Evolutionary conservation across 2,329 filamentous ascomycete genomes (phyloP).

Genomic region (Madurella mycetomatis): DNA sequence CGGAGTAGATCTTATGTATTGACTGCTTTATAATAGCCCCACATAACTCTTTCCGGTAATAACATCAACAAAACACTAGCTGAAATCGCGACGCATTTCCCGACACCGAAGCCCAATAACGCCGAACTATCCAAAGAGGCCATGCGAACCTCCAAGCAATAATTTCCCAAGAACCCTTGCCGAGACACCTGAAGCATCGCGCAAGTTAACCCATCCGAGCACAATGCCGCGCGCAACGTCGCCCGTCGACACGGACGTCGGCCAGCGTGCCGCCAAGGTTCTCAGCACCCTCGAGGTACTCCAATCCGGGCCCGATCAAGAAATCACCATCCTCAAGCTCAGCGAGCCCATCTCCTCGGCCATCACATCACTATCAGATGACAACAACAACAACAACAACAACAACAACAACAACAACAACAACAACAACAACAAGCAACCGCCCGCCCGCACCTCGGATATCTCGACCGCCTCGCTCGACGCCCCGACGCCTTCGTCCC

Average conservation of each 20-base stretch:
- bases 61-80: no score
- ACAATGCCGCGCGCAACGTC: constrained; percentile 10
- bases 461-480: constrained; percentile 62
- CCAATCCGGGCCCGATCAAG: constrained; percentile 44
- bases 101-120: no score
- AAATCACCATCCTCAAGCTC: constrained; percentile 71
- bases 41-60: no score
- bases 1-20: no score
- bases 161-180: not conserved
- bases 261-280: constrained; percentile 34
- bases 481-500: constrained; percentile 66
- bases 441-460: constrained; percentile 61
- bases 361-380: constrained; percentile 31
- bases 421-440: constrained; percentile 31
- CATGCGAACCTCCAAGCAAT: not conserved
- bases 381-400: constrained; percentile 32
- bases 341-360: constrained; percentile 67
- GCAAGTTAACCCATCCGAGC: not conserved
- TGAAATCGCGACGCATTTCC: no score
- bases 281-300: constrained; percentile 49
- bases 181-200: not conserved
- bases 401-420: constrained; percentile 33
- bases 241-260: constrained; percentile 28
- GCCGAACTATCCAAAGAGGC: no score
- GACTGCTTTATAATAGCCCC: no score